Conservation (phyloP, 2,329 filamentous ascomycete genomes). For the Ilyonectria robusta region DNA sequence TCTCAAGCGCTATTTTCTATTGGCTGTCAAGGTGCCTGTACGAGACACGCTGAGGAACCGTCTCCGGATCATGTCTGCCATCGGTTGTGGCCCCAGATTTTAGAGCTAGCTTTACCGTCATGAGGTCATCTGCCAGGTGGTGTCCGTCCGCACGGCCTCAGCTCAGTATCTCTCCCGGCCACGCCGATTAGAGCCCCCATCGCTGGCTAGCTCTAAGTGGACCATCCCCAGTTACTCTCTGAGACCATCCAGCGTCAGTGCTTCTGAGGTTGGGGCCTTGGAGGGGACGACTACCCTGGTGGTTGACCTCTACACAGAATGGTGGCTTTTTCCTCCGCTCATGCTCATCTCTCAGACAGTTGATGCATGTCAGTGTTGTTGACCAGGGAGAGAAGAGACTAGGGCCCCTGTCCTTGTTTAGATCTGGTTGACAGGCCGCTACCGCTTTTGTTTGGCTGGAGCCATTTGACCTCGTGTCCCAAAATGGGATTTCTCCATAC, state of each 20-base stretch:
- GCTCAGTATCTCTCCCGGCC: conserved; percentile 20
- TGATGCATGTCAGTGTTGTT: conserved; percentile 21
- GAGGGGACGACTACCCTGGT: conserved; percentile 1
- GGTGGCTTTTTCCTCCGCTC: neutral
- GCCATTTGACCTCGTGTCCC: conserved; percentile 51
- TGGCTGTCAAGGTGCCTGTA: conserved; percentile 28
- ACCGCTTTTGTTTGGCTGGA: conserved; percentile 43
- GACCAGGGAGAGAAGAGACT: conserved; percentile 20
- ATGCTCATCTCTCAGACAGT: conserved; percentile 18
- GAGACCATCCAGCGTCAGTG: conserved; percentile 19
- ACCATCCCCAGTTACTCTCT: conserved; percentile 12
- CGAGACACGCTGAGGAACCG: conserved; percentile 17
- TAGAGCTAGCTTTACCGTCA: conserved; percentile 37
- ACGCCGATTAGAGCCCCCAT: conserved; percentile 26
- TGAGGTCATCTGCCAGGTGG: conserved; percentile 44
- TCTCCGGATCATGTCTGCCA: conserved; percentile 28
- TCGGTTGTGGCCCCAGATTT: conserved; percentile 41
- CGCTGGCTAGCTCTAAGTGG: conserved; percentile 21
- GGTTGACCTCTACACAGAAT: conserved; percentile 11
- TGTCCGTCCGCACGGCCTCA: conserved; percentile 13
- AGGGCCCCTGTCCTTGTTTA: conserved; percentile 36
- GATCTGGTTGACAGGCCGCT: conserved; percentile 43
- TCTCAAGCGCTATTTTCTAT: conserved; percentile 19
- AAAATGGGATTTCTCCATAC: conserved; percentile 47
- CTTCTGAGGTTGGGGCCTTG: conserved; percentile 6